phyloP scores from a whole-genome alignment of 345 rosid genomes.

The Draba incana region DNA sequence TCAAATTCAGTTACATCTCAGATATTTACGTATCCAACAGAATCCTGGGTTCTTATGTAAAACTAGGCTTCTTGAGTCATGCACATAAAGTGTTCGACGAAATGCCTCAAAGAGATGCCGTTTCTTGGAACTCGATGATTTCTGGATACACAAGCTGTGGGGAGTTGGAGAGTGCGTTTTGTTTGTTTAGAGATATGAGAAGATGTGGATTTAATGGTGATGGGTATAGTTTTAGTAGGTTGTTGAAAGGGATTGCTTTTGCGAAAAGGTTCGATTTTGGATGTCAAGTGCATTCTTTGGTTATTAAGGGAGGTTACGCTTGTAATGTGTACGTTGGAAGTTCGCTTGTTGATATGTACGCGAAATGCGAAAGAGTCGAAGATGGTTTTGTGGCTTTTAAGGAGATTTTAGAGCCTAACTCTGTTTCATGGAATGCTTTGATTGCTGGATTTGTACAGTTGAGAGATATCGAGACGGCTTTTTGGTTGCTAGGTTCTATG shows the following conservation, averaged over 20 bases:
- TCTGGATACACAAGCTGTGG: slow-evolving; percentile 60
- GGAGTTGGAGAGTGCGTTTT: slow-evolving; percentile 48
- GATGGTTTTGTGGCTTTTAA: slow-evolving; percentile 57
- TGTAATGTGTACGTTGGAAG: slow-evolving; percentile 64
- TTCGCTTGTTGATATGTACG: slow-evolving; percentile 74
- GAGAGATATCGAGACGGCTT: slow-evolving; percentile 49
- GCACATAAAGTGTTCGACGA: slow-evolving; percentile 66
- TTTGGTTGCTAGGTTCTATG: slow-evolving; percentile 62
- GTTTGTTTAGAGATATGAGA: slow-evolving; percentile 50
- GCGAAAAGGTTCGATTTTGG: slow-evolving; percentile 52
- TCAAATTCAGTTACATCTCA: slow-evolving; percentile 50
- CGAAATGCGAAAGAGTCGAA: slow-evolving; percentile 59
- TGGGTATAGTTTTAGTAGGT: slow-evolving; percentile 62
- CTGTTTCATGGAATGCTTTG: slow-evolving; percentile 75
- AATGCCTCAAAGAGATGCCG: slow-evolving; percentile 57
- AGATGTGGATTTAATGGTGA: slow-evolving; percentile 46
- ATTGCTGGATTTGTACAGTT: slow-evolving; percentile 63
- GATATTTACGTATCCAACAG: slow-evolving; percentile 60
- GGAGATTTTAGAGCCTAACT: slow-evolving; percentile 53
- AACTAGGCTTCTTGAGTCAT: slow-evolving; percentile 33
- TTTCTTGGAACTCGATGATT: slow-evolving; percentile 79
- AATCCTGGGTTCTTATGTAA: slow-evolving; percentile 44
- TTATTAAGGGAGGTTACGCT: slow-evolving; percentile 51
- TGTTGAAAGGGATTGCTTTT: slow-evolving; percentile 66
- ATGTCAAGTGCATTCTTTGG: slow-evolving; percentile 57